Percentiles rank a stretch among this genome's conserved stretches.
phyloP scores from a whole-genome alignment of 176 grass and related monocot genomes.

The Triticum monococcum region DNA sequence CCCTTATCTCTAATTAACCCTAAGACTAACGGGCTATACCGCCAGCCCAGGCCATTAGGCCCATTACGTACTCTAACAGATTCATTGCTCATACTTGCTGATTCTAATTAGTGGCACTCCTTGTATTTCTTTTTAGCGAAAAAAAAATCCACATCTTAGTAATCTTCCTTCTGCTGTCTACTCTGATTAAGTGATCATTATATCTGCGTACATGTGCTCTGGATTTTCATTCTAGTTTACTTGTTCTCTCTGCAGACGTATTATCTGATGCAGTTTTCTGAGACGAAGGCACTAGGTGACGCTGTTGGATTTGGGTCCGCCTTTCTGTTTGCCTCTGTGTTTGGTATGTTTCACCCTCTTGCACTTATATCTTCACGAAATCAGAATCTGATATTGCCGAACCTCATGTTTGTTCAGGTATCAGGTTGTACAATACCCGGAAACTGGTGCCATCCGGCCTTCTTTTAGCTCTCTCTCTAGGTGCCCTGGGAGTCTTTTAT shows the following conservation, averaged over 20 bases:
- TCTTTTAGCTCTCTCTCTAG: constrained; percentile 69
- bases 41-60: too few species aligned
- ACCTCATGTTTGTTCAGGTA: constrained; percentile 52
- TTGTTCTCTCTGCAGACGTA: constrained; percentile 45
- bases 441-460: constrained; percentile 85
- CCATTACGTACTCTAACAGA: too few species aligned
- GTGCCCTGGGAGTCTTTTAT: constrained; percentile 69
- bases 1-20: too few species aligned
- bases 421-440: constrained; percentile 68
- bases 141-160: background rate
- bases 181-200: background rate
- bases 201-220: background rate
- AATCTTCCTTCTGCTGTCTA: background rate
- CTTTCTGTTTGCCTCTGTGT: constrained; percentile 78
- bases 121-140: background rate
- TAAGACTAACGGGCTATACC: too few species aligned
- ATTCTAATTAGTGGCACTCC: background rate
- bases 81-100: background rate
- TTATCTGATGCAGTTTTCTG: constrained; percentile 92
- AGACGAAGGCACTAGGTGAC: constrained; percentile 59
- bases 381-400: background rate
- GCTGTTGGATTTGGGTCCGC: constrained; percentile 84
- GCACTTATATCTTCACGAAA: background rate
- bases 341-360: constrained; percentile 39
- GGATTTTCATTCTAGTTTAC: background rate